Base-by-base conservation (phyloP, 2,329 filamentous ascomycete species). In the Monosporascus ibericus region DNA sequence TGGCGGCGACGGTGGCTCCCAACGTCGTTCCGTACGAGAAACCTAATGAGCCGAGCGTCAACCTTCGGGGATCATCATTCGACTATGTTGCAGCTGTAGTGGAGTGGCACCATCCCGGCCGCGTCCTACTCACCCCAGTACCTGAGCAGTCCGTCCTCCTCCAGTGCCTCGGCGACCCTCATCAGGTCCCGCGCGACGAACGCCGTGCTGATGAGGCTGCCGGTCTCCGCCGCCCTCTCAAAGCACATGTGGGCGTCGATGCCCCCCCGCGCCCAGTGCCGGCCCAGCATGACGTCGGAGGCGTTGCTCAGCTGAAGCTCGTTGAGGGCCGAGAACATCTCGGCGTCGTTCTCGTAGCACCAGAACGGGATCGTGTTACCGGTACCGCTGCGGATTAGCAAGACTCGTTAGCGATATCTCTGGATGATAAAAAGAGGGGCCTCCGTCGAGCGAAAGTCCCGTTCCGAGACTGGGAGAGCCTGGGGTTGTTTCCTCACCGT, bases 111-210 rank as follows among this genome's bases (percentile, higher is more conserved):
- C 27, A 27, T 27, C 27, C 27, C 27, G 27, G 27, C 27, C 27
- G 27, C 27, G 27, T 27, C 27, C 27, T 27, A 42, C n/a, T 27
- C 54, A 64, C 72, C 73, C 68, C 67, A 73, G 54, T 69, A 77
- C 20, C 68, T 53, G 9, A 75, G 56, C 39, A 73, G 42, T 0
- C 70, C 70, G 52, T 74, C 72, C 47, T 73, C 72, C 1, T 57
- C 63, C 2, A 76, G 56, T 1, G 72, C 70, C 48, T 78, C 75
- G 0, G 72, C 71, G 48, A 78, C 69, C 5, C 60, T 51, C 52
- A 76, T 70, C 55, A 77, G 64, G 52, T 79, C 76, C 36, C 75
- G 61, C 0, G 69, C 75, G 0, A 68, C 65, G 54, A 73, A 77
- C 0, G 71, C 69, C 0, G 73, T 77, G 9, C 75, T 72, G 4